Percentiles rank a stretch among this genome's conserved stretches.
These are phyloP conservation scores for Microdochium trichocladiopsis DNA, from an alignment of 2,329 filamentous ascomycete genomes.

Conservation along the genomic window DNA sequence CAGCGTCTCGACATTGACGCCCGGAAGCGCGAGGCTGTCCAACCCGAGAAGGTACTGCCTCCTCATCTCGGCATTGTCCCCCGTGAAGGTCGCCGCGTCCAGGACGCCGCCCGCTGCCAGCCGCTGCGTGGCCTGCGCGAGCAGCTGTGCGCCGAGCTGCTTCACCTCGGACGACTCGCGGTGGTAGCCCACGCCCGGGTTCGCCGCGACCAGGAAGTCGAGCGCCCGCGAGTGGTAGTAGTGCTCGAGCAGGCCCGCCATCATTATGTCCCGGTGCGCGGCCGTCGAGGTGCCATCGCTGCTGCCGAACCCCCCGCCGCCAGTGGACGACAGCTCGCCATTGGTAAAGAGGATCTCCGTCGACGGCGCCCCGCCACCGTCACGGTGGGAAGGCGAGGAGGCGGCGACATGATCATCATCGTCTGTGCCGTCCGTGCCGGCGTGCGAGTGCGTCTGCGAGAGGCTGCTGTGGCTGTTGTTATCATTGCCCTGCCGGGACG, in stretches of 20 bases:
- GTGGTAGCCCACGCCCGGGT: slow-evolving; percentile 13
- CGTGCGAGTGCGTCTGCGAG: not conserved
- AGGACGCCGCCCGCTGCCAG: slow-evolving; percentile 16
- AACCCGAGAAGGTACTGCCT: slow-evolving; percentile 19
- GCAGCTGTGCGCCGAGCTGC: slow-evolving; percentile 13
- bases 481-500: too few relatives aligned
- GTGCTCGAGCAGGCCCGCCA: slow-evolving; percentile 22
- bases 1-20: slow-evolving; percentile 2
- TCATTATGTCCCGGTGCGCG: slow-evolving; percentile 22
- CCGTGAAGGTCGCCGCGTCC: slow-evolving; percentile 9
- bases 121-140: slow-evolving; percentile 13
- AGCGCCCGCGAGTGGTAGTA: slow-evolving; percentile 18
- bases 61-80: slow-evolving; percentile 10
- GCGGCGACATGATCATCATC: not conserved
- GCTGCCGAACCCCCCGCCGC: not conserved
- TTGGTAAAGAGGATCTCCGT: not conserved
- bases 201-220: slow-evolving; percentile 16
- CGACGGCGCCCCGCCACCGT: not conserved
- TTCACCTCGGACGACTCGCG: slow-evolving; percentile 19
- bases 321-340: not conserved
- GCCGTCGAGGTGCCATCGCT: slow-evolving; percentile 10
- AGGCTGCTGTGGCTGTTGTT: not conserved
- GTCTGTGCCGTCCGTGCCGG: not conserved
- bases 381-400: too few relatives aligned
- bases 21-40: slow-evolving; percentile 11